These are phyloP conservation scores for Sugiyamaella sp. DNA, from an alignment of 1,139 yeast species.

Conservation along the genomic window DNA sequence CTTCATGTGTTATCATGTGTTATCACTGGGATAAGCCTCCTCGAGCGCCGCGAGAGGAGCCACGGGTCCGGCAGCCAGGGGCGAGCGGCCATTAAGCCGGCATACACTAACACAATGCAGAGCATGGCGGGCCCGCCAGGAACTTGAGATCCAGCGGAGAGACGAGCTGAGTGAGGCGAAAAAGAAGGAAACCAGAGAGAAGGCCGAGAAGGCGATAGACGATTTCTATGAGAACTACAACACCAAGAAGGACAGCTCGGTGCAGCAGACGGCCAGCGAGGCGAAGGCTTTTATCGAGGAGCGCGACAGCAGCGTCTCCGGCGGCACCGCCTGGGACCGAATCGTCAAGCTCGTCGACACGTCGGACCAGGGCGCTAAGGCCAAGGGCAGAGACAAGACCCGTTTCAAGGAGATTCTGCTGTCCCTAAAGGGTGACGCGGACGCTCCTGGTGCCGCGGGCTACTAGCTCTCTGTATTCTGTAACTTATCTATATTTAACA, in stretches of 20 bases:
- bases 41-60: background rate
- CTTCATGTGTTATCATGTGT: background rate
- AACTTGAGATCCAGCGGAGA: slow-evolving; percentile 77
- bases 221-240: slow-evolving; percentile 94
- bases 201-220: slow-evolving; percentile 87
- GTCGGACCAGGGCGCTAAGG: slow-evolving; percentile 47
- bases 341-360: slow-evolving; percentile 56
- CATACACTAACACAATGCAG: slow-evolving; percentile 20
- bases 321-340: slow-evolving; percentile 87
- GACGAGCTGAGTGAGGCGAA: slow-evolving; percentile 72
- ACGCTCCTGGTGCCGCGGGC: slow-evolving; percentile 74
- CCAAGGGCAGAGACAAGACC: slow-evolving; percentile 63
- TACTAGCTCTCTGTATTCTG: slow-evolving; percentile 37
- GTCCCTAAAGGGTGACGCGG: slow-evolving; percentile 67
- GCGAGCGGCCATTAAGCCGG: too few species aligned
- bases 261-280: slow-evolving; percentile 68
- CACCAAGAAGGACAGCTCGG: slow-evolving; percentile 73
- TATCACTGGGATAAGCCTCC: background rate
- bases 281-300: slow-evolving; percentile 67
- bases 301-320: slow-evolving; percentile 77
- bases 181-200: slow-evolving; percentile 67
- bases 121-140: slow-evolving; percentile 87
- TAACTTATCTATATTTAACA: background rate
- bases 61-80: too few species aligned
- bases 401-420: slow-evolving; percentile 69